Evolutionary conservation across 2,329 filamentous ascomycete genomes (phyloP), one percentile per base, ranked within the genome.

Genomic region (Metarhizium rileyi): DNA sequence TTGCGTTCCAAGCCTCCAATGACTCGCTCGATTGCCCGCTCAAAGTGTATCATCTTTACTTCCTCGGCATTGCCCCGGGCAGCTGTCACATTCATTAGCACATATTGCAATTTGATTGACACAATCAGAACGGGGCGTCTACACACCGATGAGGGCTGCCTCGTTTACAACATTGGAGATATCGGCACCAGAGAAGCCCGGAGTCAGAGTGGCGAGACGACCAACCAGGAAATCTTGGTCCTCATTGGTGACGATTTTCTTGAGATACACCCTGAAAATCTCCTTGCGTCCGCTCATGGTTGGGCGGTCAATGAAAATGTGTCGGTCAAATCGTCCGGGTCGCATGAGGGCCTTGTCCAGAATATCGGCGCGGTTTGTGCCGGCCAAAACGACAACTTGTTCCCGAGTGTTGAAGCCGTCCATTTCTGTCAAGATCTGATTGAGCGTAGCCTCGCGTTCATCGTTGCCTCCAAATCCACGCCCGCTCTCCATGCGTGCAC

Each of bases 151-250:
- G 44, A 98, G 74, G 50, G 93, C 93, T 57, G 93, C 93, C 74
- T 98, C 93, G 64, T 98, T 98, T 59, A 95, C 90, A 64, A 90
- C 95, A 68, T 98, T 98, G 64, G 93, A 90, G 68, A 98, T 98
- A 66, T 98, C 93, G 44, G 93, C 93, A 70, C 93, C 93, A 50
- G 91, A 91, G 69, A 98, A 98, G 28, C 93, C 93, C 49, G 93
- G 93, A 3, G 93, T 98, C 57, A 98, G 74, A 42, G 93, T 91
- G 49, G 93, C 84, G 44, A 98, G 79, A 60, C 93, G 84, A 53
- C 93, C 93, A 57, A 88, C 85, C 43, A 98, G 74, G 63, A 89
- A 85, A 38, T 95, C 89, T 54, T 90, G 74, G 63, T 98, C 87
- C 67, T 95, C 93, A 53, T 85, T 81, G 25, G 91, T 97, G 48